Percentiles rank a stretch among this genome's conserved stretches.
Evolutionary conservation across 2,329 filamentous ascomycete genomes (phyloP).

Genomic region (Colletotrichum sp.): DNA sequence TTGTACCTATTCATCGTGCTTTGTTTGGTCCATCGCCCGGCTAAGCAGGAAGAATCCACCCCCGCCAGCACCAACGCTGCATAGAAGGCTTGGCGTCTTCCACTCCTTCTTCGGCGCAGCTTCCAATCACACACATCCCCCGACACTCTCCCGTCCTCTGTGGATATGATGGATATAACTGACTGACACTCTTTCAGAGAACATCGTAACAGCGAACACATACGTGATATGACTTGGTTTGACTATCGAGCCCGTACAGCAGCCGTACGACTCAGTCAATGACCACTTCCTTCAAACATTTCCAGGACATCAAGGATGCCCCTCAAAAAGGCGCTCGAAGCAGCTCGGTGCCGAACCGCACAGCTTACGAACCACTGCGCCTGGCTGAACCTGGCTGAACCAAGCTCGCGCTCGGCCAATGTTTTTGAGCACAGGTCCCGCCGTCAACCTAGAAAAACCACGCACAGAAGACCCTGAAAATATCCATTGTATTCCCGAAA

Average conservation of each 20-base stretch:
- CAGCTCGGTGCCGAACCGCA: not conserved
- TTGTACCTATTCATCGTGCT: not conserved
- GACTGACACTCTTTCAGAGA: not conserved
- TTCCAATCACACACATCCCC: not conserved
- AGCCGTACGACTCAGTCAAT: not conserved
- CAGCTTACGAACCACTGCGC: not conserved
- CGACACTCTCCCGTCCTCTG: not conserved
- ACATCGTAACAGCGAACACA: not conserved
- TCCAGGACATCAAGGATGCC: not conserved
- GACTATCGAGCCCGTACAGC: not conserved
- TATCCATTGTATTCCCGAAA: not conserved
- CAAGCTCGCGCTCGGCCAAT: not conserved
- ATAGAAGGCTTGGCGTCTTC: constrained; percentile 7
- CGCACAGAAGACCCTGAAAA: not conserved
- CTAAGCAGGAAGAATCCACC: not conserved
- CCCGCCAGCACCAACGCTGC: not conserved
- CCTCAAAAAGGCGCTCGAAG: not conserved
- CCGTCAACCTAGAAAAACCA: not conserved
- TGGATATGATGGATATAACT: not conserved
- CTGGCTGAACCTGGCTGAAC: not conserved
- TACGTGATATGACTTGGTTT: not conserved
- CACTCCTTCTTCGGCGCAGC: not conserved
- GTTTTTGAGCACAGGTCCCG: not conserved
- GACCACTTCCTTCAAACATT: not conserved
- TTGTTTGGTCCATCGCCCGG: not conserved